Conservation (phyloP, 2,329 filamentous ascomycete species). For the Waltergamsia citrina region DNA sequence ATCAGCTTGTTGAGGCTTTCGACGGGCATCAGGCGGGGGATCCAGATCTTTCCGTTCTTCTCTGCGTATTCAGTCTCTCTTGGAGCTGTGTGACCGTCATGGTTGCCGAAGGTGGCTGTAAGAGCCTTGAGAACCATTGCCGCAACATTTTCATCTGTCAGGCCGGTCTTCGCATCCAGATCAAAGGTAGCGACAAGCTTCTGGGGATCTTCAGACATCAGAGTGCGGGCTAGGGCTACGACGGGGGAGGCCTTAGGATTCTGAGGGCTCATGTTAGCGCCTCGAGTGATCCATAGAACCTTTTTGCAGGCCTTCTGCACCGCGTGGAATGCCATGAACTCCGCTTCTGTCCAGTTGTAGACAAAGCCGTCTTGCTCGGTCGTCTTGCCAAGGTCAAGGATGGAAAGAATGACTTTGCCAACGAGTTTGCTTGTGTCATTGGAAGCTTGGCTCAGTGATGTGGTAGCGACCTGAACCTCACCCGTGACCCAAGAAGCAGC, state of each 20-base stretch:
- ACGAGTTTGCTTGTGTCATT: background rate
- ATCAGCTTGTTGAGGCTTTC: conserved; percentile 31
- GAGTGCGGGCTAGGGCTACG: conserved; percentile 34
- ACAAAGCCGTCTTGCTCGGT: conserved; percentile 15
- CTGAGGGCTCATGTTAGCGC: conserved; percentile 24
- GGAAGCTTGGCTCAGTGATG: no score
- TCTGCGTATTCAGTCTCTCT: conserved; percentile 35
- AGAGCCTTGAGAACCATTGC: conserved; percentile 15
- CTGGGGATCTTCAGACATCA: conserved; percentile 38
- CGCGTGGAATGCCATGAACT: conserved; percentile 29
- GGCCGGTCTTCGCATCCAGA: conserved; percentile 13
- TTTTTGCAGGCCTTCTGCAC: conserved; percentile 25
- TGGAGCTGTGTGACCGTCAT: conserved; percentile 6
- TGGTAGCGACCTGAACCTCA: no score
- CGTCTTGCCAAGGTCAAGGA: conserved; percentile 28
- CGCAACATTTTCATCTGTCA: conserved; percentile 8
- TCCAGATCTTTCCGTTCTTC: conserved; percentile 22
- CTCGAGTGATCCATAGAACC: conserved; percentile 37
- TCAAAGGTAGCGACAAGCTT: conserved; percentile 35
- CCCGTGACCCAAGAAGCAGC: no score
- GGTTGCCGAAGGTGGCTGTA: conserved; percentile 11
- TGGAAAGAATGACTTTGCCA: conserved; percentile 28
- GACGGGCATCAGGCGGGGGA: conserved; percentile 34
- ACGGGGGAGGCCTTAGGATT: conserved; percentile 28
- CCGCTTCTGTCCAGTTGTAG: conserved; percentile 24